Conservation (phyloP, 768 basidiomycete species). For the Calocera cornea region DNA sequence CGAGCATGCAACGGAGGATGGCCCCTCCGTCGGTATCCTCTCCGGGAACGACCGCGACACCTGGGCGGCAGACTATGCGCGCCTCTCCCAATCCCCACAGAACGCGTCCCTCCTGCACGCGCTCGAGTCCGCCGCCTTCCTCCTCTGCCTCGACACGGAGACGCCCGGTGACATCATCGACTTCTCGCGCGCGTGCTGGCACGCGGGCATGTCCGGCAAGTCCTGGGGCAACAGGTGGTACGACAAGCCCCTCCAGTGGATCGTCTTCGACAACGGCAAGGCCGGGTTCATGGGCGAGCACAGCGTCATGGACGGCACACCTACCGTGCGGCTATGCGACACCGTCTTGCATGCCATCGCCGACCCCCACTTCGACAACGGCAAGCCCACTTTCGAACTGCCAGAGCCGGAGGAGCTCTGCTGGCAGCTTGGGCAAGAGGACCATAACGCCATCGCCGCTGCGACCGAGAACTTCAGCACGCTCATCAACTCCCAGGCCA, state of each 20-base stretch:
- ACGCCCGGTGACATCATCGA: constrained; percentile 41
- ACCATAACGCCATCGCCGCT: constrained; percentile 36
- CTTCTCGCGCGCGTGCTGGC: constrained; percentile 65
- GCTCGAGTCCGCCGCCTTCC: constrained; percentile 77
- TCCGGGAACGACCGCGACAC: constrained; percentile 68
- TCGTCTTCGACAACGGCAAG: constrained; percentile 67
- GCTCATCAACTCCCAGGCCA: constrained; percentile 48
- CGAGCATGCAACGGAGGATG: constrained; percentile 44
- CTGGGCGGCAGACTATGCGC: constrained; percentile 70
- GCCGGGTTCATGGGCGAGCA: constrained; percentile 91
- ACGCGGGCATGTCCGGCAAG: constrained; percentile 46
- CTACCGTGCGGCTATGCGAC: constrained; percentile 59
- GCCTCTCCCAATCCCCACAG: constrained; percentile 41
- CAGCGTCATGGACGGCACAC: constrained; percentile 81
- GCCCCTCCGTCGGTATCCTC: constrained; percentile 64
- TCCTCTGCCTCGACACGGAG: constrained; percentile 61
- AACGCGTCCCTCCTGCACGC: constrained; percentile 54
- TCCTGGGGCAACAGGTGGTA: constrained; percentile 31
- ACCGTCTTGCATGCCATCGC: constrained; percentile 46
- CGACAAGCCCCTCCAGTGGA: constrained; percentile 80
- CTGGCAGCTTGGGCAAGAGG: constrained; percentile 44
- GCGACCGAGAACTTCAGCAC: constrained; percentile 44
- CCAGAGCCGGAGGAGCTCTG: constrained; percentile 40
- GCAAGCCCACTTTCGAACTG: constrained; percentile 19
- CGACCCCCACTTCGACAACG: constrained; percentile 50